Evolutionary conservation across 495 filamentous ascomycete genomes (phyloP), one percentile per base, ranked within the genome.

Genomic region (Penicillium canescens): DNA sequence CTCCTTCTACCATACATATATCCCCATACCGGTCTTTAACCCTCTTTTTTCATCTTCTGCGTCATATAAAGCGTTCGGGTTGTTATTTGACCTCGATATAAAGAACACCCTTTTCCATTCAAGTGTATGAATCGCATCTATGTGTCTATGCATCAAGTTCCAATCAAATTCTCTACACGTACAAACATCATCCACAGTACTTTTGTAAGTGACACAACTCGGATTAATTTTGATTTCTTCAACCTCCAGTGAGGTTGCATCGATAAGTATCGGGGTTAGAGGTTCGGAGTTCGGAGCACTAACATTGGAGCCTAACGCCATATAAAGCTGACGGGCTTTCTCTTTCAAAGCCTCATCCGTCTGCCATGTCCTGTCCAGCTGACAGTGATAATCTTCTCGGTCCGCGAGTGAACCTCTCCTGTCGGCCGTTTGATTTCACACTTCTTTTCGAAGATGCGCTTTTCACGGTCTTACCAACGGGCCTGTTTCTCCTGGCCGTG

Each of bases 361-460:
- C 9, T 9, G 28, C 24, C 23, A 43, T 43, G 41, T 28, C 41
- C 6, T 46, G 44, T n/a, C 31, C 44, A 21, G 11, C 31, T 6
- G 20, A 2, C 3, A 46, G 44, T 14, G 44, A 46, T 36, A 21
- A 54, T 18, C 13, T 34, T 14, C 61, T 73, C 24, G 70, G 70
- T 3, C 70, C 70, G 3, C 59, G 53, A 18, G 56, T 71, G 6
- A 45, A 62, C 48, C 31, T 40, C 6, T 13, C 38, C 18, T 73
- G 68, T 55, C 64, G 70, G 12, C 13, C 54, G 0, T 73, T 73
- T 45, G 70, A 73, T 50, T 73, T 72, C 46, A 73, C 65, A 12
- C 51, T 73, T 1, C 57, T 67, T 14, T 72, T 73, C 21, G 67
- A 73, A 49, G 65, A 73, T 56, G 54, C 42, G 51, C 57, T 69